These are phyloP conservation scores for Aphanocladium album DNA, from an alignment of 2,329 filamentous ascomycete genomes.

Conservation along the genomic window DNA sequence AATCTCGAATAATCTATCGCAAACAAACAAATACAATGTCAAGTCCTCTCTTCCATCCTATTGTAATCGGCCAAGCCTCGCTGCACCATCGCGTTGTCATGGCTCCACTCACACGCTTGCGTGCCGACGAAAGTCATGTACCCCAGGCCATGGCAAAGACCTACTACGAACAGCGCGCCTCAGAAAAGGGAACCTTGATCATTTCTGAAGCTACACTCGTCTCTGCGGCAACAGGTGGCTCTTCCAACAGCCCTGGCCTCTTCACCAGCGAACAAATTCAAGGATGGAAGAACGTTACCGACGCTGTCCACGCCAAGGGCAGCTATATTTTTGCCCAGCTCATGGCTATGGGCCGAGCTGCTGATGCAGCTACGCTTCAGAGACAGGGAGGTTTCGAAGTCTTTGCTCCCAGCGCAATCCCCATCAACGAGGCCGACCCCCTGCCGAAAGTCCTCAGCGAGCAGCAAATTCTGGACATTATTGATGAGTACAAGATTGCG, in stretches of 20 bases:
- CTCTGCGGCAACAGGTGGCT: conserved; percentile 23
- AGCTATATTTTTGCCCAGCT: conserved; percentile 57
- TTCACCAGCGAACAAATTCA: conserved; percentile 49
- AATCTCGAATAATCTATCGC: background rate
- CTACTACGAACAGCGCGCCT: conserved; percentile 42
- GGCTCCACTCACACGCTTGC: conserved; percentile 53
- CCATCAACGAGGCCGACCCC: conserved; percentile 29
- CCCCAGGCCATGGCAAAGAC: conserved; percentile 25
- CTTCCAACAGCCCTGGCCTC: conserved; percentile 47
- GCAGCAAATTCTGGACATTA: conserved; percentile 57
- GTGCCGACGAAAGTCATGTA: conserved; percentile 35
- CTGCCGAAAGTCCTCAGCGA: conserved; percentile 60
- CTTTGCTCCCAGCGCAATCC: conserved; percentile 39
- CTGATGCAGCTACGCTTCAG: conserved; percentile 20
- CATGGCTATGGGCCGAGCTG: conserved; percentile 54
- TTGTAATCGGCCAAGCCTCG: background rate
- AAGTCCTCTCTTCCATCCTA: background rate
- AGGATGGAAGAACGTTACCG: conserved; percentile 54
- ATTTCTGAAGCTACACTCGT: conserved; percentile 43
- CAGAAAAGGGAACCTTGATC: conserved; percentile 36
- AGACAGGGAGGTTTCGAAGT: conserved; percentile 18
- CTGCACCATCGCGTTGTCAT: conserved; percentile 44
- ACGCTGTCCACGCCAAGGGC: conserved; percentile 56
- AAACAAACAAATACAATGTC: background rate
- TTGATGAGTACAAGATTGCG: conserved; percentile 51